phyloP scores from a whole-genome alignment of 2,329 filamentous ascomycete species.

The Diplodia seriata region DNA sequence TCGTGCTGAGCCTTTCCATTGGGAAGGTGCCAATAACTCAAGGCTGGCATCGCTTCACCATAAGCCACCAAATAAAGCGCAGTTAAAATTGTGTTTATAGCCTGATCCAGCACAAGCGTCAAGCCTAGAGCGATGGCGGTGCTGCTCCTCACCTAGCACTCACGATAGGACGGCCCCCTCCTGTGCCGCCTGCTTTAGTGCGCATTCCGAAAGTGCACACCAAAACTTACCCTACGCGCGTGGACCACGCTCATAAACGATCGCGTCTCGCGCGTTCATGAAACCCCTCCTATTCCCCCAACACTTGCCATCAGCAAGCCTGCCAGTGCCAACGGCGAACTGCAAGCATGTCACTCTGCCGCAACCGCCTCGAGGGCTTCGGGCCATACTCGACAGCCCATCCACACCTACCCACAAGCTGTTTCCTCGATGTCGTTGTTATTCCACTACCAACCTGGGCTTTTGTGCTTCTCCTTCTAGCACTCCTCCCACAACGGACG shows the following conservation, averaged over 20 bases:
- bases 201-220: constrained; percentile 8
- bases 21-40: not conserved
- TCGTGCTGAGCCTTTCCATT: not conserved
- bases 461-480: constrained; percentile 40
- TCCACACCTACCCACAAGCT: constrained; percentile 46
- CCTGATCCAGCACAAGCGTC: not conserved
- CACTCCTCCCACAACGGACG: constrained; percentile 36
- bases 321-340: not conserved
- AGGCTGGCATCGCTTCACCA: not conserved
- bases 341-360: constrained; percentile 38
- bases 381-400: constrained; percentile 44
- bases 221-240: not conserved
- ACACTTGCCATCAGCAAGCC: not conserved
- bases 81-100: not conserved
- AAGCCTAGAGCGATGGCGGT: not conserved
- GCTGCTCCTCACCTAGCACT: not conserved
- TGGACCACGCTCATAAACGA: not conserved
- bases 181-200: not conserved
- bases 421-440: constrained; percentile 47
- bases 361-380: constrained; percentile 44
- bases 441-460: constrained; percentile 47
- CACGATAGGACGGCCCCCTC: not conserved
- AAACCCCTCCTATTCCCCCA: not conserved
- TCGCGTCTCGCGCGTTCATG: not conserved
- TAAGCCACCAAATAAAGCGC: not conserved